A percentile compares a stretch with the other conserved stretches of the same genome.
These are phyloP conservation scores for Pseudoscleropodium purum DNA, from an alignment of 225 moss, liverwort and hornwort genomes.

Conservation along the genomic window DNA sequence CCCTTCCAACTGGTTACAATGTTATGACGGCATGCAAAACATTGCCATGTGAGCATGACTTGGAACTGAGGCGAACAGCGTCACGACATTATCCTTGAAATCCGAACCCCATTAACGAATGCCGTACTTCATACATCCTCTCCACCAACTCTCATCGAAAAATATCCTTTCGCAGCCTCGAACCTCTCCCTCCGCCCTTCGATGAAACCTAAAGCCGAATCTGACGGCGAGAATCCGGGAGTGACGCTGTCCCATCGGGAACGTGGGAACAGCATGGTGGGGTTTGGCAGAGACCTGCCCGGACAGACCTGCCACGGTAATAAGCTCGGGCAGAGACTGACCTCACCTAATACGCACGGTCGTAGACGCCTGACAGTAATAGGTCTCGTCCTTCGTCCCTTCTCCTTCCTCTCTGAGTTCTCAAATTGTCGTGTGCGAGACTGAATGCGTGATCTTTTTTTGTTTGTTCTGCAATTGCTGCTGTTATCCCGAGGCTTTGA, in stretches of 20 bases:
- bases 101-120: not conserved
- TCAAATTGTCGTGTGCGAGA: not conserved
- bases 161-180: too few relatives aligned
- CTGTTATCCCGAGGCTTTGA: not conserved
- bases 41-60: not conserved
- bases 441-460: not conserved
- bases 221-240: not conserved
- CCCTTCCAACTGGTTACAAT: not conserved
- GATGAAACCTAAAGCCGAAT: not conserved
- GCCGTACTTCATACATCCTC: not conserved
- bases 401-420: not conserved
- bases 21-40: not conserved
- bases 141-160: not conserved
- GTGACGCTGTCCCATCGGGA: too few relatives aligned
- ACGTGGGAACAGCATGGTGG: not conserved
- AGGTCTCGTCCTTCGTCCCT: not conserved
- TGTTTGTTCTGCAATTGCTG: not conserved
- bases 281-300: not conserved
- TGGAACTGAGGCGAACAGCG: not conserved
- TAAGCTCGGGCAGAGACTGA: not conserved
- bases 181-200: not conserved
- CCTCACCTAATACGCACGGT: not conserved
- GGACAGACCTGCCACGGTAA: not conserved
- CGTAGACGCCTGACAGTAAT: not conserved
- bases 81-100: not conserved